Evolutionary conservation across 2,329 filamentous ascomycete genomes (phyloP), one percentile per base, ranked within the genome.

Genomic region (Byssochlamys sp.): DNA sequence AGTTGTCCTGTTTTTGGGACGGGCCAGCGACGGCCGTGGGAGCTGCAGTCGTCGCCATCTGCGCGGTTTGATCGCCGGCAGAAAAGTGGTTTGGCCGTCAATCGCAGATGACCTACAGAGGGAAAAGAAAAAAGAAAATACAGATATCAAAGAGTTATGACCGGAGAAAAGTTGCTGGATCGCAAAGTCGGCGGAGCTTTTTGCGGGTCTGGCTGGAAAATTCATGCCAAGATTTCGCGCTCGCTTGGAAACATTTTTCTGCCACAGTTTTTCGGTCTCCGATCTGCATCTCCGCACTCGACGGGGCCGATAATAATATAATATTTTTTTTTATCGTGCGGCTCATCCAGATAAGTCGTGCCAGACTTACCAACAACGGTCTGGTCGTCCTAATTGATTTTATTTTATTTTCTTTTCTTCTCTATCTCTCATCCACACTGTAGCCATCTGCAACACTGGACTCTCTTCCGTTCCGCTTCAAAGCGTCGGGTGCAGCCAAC

Each of bases 391-490:
- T 24, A 27, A 54, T 59, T 57, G 55, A 10, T n/a, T 51, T 4
- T 26, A 57, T 50, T 10, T 28, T 52, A 10, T 31, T 31, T 31
- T 31, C 29, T 19, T 19, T 19, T 19, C 19, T 19, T 19, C 19
- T 19, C 19, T 19, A 19, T 19, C 19, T 19, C 19, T 19, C 29
- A 31, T 29, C 28, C 4, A 24, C 29, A 51, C 26, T 53, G 27
- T 29, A 35, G 7, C 25, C 39, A 45, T 45, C 39, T 9, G 60
- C 60, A 65, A 67, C 64, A 57, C 70, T 73, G 70, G 72, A 67
- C 61, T 87, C 86, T 57, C 75, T 91, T 75, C 90, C 91, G 2
- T 95, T 87, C 70, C 82, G 91, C 76, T 95, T 95, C 77, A 96
- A 95, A 80, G 89, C 84, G 74, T 73, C 74, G 59, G 74, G 74